These are phyloP conservation scores for Acanthamoeba triangularis DNA, from an alignment of 208 protist genomes.

Conservation along the genomic window DNA sequence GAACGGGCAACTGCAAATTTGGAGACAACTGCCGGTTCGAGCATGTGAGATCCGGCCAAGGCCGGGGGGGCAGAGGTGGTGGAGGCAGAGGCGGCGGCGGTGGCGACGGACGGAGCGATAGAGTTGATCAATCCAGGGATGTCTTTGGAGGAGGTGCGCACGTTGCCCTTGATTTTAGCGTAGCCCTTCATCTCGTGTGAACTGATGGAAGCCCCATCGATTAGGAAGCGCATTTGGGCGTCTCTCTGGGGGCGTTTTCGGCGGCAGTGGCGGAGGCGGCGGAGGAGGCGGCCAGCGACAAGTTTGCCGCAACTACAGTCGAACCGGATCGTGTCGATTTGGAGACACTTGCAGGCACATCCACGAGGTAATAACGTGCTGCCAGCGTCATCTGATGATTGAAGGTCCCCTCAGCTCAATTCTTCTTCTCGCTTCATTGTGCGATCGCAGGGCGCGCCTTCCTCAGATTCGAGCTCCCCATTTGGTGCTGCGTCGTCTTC, in stretches of 20 bases:
- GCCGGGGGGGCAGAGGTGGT: neutral
- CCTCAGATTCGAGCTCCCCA: neutral
- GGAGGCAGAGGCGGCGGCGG: conserved; percentile 26
- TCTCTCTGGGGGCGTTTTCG: conserved; percentile 9
- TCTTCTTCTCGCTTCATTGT: neutral
- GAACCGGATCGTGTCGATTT: neutral
- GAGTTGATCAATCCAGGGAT: neutral
- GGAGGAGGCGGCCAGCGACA: neutral
- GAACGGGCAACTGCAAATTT: neutral
- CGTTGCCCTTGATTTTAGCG: neutral
- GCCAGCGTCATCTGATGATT: too few relatives aligned
- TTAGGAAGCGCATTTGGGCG: conserved; percentile 2
- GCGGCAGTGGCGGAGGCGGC: neutral
- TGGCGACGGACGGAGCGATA: neutral
- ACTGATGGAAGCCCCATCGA: neutral
- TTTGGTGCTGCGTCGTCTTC: neutral
- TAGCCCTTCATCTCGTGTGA: neutral
- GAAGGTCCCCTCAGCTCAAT: neutral
- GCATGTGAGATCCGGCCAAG: neutral
- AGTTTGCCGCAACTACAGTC: conserved; percentile 34
- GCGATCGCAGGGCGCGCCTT: neutral
- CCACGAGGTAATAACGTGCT: conserved; percentile 9
- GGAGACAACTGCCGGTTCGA: conserved; percentile 35
- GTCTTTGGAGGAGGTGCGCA: conserved; percentile 18
- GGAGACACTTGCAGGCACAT: conserved; percentile 23